Base-by-base conservation (phyloP, 441 rosid genomes). In the Adansonia gregorii region DNA sequence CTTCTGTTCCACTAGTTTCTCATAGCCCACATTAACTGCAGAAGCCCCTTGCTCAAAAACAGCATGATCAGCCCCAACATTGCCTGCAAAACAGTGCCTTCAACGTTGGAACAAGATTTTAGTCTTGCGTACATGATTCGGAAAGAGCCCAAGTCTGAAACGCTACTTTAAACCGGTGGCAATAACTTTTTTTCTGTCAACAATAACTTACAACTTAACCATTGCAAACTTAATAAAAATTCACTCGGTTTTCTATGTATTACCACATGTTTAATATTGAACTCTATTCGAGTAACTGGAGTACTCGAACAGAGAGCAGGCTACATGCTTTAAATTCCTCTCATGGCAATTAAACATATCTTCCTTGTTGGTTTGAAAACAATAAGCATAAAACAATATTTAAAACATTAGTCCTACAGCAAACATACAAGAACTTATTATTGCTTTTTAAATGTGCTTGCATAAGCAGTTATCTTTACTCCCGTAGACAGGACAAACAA, bases 21-120 rank as follows among this genome's bases (percentile, higher is more conserved):
- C 90, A 41, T 84, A 86, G 22, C 96, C 96, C 73, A 90, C 93
- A 4, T 92, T 90, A 78, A 97, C 98, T 19, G 98, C 97, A 1
- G 98, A 94, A 45, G 98, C 97, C 52, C 98, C 98, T 91, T 94
- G 98, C 92, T 92, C 98, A 79, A 94, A 94, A 39, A 94, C 78
- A 51, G 98, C 98, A 83, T 90, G 90, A 75, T 90, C 96, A 39
- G 94, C 93, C 45, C 98, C 98, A 10, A 92, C 97, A 83, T 94
- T 94, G 67, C 66, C 66, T 61, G 66, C 66, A 61, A 61, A 61
- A 61, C 41, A 22, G 65, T 39, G 22, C 63, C 65, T 15, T 15
- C 65, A 60, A 27, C 5, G 22, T 22, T 22, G 4, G 20, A 20
- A 39, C 20, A 20, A 58, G 35, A 73, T 58, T 17, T 55, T 45